phyloP scores from a whole-genome alignment of 257 asterid species.

The Gentiana macrophylla region DNA sequence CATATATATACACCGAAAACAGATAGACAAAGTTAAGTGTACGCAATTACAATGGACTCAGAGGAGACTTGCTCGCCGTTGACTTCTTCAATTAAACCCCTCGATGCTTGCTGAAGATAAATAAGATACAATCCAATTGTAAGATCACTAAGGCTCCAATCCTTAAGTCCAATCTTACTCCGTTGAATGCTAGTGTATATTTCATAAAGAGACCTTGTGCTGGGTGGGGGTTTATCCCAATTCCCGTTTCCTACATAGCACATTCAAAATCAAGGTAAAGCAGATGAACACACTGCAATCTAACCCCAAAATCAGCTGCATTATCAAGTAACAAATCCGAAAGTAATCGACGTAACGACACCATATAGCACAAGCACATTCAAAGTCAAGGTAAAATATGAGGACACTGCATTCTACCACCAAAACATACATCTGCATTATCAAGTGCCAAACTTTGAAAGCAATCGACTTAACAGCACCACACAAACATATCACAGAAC shows the following conservation, averaged over 20 bases:
- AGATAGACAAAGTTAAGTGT: slow-evolving; percentile 1
- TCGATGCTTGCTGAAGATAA: slow-evolving; percentile 82
- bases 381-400: too few relatives aligned
- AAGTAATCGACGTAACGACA: background rate
- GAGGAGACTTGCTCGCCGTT: slow-evolving; percentile 67
- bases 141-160: slow-evolving; percentile 93
- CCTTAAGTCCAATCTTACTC: slow-evolving; percentile 85
- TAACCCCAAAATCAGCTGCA: background rate
- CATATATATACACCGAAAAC: background rate
- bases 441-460: background rate
- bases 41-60: slow-evolving; percentile 50
- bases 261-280: slow-evolving; percentile 1
- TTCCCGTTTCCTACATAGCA: slow-evolving; percentile 42
- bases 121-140: slow-evolving; percentile 83
- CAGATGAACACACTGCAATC: background rate
- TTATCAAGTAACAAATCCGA: slow-evolving; percentile 1
- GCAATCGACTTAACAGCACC: background rate
- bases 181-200: slow-evolving; percentile 72
- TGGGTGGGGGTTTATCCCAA: slow-evolving; percentile 48
- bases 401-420: too few relatives aligned
- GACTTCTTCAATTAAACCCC: slow-evolving; percentile 46
- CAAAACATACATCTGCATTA: background rate
- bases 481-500: too few relatives aligned
- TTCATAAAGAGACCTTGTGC: slow-evolving; percentile 57
- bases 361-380: too few relatives aligned